Conservation (phyloP, 2,329 filamentous ascomycete species). For the Cladosporium halotolerans region DNA sequence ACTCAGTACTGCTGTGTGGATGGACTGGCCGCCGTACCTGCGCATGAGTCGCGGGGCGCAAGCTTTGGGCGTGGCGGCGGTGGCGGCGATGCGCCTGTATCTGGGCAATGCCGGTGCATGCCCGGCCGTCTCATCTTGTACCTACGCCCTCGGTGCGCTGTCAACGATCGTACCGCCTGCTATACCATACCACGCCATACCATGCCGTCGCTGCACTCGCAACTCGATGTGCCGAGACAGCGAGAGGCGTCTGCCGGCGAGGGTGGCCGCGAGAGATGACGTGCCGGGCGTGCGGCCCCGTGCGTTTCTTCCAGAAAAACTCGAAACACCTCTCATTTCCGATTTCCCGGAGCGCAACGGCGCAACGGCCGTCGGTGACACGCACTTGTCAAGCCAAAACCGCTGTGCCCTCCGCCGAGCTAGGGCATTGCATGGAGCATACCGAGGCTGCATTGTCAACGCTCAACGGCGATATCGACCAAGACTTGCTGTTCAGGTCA, state of each 20-base stretch:
- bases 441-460: not conserved
- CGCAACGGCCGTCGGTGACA: slow-evolving; percentile 5
- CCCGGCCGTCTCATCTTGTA: too few relatives aligned
- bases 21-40: not conserved
- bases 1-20: not conserved
- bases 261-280: slow-evolving; percentile 1
- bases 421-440: slow-evolving; percentile 3
- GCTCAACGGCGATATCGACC: too few relatives aligned
- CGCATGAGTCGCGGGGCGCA: not conserved
- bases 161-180: too few relatives aligned
- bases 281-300: slow-evolving; percentile 3
- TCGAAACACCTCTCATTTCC: slow-evolving; percentile 9
- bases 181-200: too few relatives aligned
- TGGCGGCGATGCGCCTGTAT: too few relatives aligned
- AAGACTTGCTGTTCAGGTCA: too few relatives aligned
- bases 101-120: too few relatives aligned
- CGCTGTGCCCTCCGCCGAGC: slow-evolving; percentile 1
- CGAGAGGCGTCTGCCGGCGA: too few relatives aligned
- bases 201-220: too few relatives aligned
- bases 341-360: slow-evolving; percentile 4
- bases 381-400: slow-evolving; percentile 5
- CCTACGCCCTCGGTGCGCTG: too few relatives aligned
- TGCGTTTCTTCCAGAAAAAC: slow-evolving; percentile 10
- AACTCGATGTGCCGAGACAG: too few relatives aligned
- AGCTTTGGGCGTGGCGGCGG: not conserved